Evolutionary conservation across 2,329 filamentous ascomycete species (phyloP).

Genomic region (Chrysoporthe deuterocubensis): DNA sequence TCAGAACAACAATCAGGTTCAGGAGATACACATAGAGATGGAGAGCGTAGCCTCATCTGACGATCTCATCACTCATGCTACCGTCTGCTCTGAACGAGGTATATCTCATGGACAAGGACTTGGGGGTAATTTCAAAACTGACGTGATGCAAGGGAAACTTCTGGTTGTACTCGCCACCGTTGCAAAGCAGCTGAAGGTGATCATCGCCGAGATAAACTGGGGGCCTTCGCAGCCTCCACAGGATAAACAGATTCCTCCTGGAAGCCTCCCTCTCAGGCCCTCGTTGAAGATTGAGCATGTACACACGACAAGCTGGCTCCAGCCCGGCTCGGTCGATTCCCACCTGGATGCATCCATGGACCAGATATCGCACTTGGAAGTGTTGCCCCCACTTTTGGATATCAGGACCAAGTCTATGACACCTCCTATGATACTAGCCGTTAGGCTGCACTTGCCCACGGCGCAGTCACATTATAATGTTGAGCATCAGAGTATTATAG

Average conservation of each 20-base stretch:
- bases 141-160: constrained; percentile 52
- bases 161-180: constrained; percentile 70
- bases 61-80: constrained; percentile 79
- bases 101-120: constrained; percentile 32
- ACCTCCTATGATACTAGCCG: constrained; percentile 69
- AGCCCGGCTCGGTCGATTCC: constrained; percentile 48
- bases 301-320: constrained; percentile 62
- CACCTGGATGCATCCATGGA: constrained; percentile 56
- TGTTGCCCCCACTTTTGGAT: constrained; percentile 70
- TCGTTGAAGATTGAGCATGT: constrained; percentile 59
- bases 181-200: constrained; percentile 73
- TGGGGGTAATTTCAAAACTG: constrained; percentile 21
- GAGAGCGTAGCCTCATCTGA: constrained; percentile 74
- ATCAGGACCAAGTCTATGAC: constrained; percentile 57
- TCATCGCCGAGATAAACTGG: constrained; percentile 78
- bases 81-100: constrained; percentile 77
- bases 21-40: constrained; percentile 74
- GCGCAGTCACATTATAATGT: constrained; percentile 62
- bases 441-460: constrained; percentile 67
- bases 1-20: constrained; percentile 72
- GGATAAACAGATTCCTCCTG: constrained; percentile 57
- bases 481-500: constrained; percentile 73
- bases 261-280: constrained; percentile 53
- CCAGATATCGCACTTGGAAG: constrained; percentile 74
- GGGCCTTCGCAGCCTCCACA: constrained; percentile 58